Evolutionary conservation across 2,329 filamentous ascomycete genomes (phyloP), one percentile per base, ranked within the genome.

Genomic region (Fusarium odoratissimum): DNA sequence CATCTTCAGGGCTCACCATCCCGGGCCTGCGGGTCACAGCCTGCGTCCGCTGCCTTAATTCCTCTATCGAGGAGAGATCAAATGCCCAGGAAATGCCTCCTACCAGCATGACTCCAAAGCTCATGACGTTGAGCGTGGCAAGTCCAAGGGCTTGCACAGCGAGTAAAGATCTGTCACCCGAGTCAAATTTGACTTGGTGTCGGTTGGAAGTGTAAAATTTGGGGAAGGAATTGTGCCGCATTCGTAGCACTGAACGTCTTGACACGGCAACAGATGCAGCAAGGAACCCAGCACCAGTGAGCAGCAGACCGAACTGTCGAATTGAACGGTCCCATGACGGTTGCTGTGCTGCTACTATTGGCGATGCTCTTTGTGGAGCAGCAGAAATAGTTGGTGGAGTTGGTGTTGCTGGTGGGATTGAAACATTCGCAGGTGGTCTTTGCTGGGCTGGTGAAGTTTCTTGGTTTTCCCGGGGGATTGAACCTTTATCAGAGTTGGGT

Each of bases 41-140:
- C 64, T 83, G 83, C n/a, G 89, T 86, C 76, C 83, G 83, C 52
- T 73, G 79, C 77, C 88, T 84, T 79, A 94, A 82, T 77, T 95
- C 93, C 8, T 90, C 89, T 44, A 94, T 59, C 49, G 86, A 87
- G 78, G 90, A 90, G 40, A 98, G 89, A 80, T 98, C 92, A 67
- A 96, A 89, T 2, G 90, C 91, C 87, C 92, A 97, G 69, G 93
- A 85, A 16, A 91, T 81, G 0, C 92, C 94, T 7, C 95, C 96
- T 0, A 89, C 87, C 13, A 88, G 83, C 87, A 97, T 90, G 80
- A 97, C 90, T 2, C 88, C 91, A 55, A 96, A 89, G 75, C 91
- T 93, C 37, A 91, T 78, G 17, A 96, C 93, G 76, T 97, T 97
- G 75, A 98, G 87, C 0, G 95, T 97, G 0, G 95, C 96, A 40